Evolutionary conservation across 768 basidiomycete species (phyloP), one percentile per base, ranked within the genome.

Genomic region (Filobasidium floriforme): DNA sequence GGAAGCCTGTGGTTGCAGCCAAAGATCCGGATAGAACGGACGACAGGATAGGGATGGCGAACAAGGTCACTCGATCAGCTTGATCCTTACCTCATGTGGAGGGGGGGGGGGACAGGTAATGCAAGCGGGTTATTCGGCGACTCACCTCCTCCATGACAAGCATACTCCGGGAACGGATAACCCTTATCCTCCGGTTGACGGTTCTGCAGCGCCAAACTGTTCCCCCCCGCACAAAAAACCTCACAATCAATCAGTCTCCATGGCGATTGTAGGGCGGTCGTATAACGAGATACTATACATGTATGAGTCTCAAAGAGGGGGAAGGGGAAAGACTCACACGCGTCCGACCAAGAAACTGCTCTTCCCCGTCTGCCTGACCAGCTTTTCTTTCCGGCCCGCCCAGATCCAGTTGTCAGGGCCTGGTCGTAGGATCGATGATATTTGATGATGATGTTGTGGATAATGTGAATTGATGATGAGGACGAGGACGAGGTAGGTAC

Each of bases 131-230:
- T n/a, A n/a, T n/a, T n/a, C n/a, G n/a, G 18, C 19, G 32, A 19
- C 65, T 57, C 46, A 66, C 72, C 74, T 28, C 74, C 74, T 7
- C 74, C 74, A 29, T 72, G 71, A 41, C 68, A 66, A 1, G 70
- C 73, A 51, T 69, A 73, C 54, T 73, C 66, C 10, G 74, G 74
- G 68, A 72, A 75, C 5, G 60, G 55, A 26, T 69, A 59, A 18
- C 71, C 73, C 28, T 67, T 65, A 7, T 65, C 67, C 51, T 69
- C 73, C 1, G 70, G 68, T 24, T 43, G 65, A 26, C 55, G 59
- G n/a, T 68, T 68, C 40, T 62, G 67, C 0, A 43, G n/a, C 4
- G 61, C 69, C 24, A 72, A 41, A 55, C 74, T 75, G 43, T 41
- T 54, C 26, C 10, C 22, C 52, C 10, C 9, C 10, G 10, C 52